A percentile compares a stretch with the other conserved stretches of the same genome.
Evolutionary conservation across 345 rosid species (phyloP).

Genomic region (Pseudoturritis turrita): DNA sequence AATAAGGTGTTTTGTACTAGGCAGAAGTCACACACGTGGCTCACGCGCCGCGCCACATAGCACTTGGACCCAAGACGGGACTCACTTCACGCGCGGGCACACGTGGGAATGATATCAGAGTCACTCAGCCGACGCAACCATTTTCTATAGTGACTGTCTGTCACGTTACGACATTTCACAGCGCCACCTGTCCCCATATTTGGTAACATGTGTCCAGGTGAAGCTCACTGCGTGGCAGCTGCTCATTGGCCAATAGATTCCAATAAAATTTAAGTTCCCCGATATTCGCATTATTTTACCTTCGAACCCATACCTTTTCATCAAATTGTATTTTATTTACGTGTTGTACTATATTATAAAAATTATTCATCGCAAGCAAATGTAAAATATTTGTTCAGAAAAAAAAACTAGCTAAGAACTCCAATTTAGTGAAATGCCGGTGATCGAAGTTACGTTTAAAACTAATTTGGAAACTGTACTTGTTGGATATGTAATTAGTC

Average conservation of each 20-base stretch:
- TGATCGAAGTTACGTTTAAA: not conserved
- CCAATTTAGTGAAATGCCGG: slow-evolving; percentile 2
- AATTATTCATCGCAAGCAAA: not conserved
- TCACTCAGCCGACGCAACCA: slow-evolving; percentile 25
- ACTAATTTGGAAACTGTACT: not conserved
- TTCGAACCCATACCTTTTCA: not conserved
- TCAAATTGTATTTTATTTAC: not conserved
- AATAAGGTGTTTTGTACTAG: slow-evolving; percentile 2
- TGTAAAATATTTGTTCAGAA: no score
- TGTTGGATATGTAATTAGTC: not conserved
- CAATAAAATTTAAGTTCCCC: not conserved
- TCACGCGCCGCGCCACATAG: slow-evolving; percentile 15
- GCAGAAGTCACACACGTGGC: slow-evolving; percentile 8
- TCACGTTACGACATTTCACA: slow-evolving; percentile 19
- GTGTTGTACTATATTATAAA: no score
- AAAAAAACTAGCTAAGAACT: not conserved
- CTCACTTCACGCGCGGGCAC: not conserved
- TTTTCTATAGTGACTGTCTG: slow-evolving; percentile 9
- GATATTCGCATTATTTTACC: not conserved
- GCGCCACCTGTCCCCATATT: slow-evolving; percentile 24
- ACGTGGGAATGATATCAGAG: slow-evolving; percentile 25
- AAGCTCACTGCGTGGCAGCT: not conserved
- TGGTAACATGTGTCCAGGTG: slow-evolving; percentile 25
- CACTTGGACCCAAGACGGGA: not conserved
- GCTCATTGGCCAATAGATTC: no score